These are phyloP conservation scores for Solanum pennellii DNA, from an alignment of 257 asterid genomes.

Conservation along the genomic window DNA sequence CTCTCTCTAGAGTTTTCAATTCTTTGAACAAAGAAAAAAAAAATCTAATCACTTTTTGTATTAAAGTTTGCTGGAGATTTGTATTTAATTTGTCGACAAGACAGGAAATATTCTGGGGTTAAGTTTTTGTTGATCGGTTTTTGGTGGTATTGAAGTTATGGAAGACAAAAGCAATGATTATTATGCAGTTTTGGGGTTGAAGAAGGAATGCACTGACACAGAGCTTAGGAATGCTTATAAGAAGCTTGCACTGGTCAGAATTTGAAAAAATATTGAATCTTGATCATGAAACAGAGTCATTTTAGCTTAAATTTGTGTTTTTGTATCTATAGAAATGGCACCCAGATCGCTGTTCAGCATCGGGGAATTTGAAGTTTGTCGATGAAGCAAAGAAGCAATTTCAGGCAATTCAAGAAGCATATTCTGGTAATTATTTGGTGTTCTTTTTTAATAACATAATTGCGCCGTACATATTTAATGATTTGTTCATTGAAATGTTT, in stretches of 20 bases:
- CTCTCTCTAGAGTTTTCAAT: constrained; percentile 2
- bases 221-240: constrained; percentile 70
- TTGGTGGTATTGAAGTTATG: constrained; percentile 18
- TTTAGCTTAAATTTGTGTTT: neutral
- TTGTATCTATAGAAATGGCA: constrained; percentile 58
- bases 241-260: constrained; percentile 78
- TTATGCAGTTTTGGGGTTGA: constrained; percentile 62
- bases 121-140: neutral
- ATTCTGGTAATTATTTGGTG: constrained; percentile 42
- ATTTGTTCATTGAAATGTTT: neutral
- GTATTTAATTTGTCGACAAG: constrained; percentile 39
- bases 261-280: neutral
- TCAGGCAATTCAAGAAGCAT: constrained; percentile 82
- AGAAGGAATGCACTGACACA: constrained; percentile 48
- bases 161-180: constrained; percentile 37
- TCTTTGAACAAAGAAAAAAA: neutral
- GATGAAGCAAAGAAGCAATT: constrained; percentile 83
- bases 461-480: neutral
- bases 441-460: neutral
- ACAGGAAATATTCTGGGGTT: neutral
- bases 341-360: constrained; percentile 69
- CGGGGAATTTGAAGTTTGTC: constrained; percentile 33
- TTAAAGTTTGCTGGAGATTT: neutral
- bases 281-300: neutral
- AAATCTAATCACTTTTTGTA: neutral